phyloP scores from a whole-genome alignment of 2,329 filamentous ascomycete species.

The Fusarium sp. region DNA sequence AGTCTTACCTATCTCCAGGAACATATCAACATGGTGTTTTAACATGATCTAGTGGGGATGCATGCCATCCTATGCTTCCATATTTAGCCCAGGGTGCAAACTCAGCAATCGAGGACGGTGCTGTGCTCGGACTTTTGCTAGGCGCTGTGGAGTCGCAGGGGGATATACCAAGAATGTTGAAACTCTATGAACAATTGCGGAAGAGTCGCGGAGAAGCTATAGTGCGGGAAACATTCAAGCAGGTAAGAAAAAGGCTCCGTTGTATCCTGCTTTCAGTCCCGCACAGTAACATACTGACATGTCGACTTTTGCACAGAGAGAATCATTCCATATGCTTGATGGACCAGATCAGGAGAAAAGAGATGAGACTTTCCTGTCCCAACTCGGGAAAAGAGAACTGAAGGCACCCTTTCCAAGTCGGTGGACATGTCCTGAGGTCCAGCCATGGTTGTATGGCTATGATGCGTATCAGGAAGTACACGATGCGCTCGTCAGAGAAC shows the following conservation, averaged over 20 bases:
- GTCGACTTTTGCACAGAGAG: conserved; percentile 51
- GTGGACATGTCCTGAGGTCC: conserved; percentile 70
- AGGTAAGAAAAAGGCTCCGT: conserved; percentile 23
- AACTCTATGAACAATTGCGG: conserved; percentile 60
- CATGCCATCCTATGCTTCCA: conserved; percentile 73
- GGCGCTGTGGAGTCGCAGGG: conserved; percentile 60
- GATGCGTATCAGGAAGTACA: conserved; percentile 54
- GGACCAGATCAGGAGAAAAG: conserved; percentile 53
- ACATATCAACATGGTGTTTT: neutral
- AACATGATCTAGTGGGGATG: conserved; percentile 60
- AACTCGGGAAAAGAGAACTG: conserved; percentile 62
- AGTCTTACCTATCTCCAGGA: conserved; percentile 24
- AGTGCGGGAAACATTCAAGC: conserved; percentile 70
- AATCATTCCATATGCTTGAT: conserved; percentile 62
- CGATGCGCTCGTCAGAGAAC: neutral
- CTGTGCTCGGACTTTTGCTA: conserved; percentile 70
- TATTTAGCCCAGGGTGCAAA: conserved; percentile 76
- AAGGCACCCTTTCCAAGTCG: conserved; percentile 67
- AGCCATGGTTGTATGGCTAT: conserved; percentile 74
- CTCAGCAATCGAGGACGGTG: conserved; percentile 75
- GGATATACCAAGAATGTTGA: conserved; percentile 59
- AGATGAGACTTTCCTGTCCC: conserved; percentile 67
- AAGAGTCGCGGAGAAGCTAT: conserved; percentile 65
- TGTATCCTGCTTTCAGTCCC: neutral
- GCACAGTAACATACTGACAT: neutral